phyloP scores from a whole-genome alignment of 371 early-diverging fungal species.

The Saksenaea oblongispora region DNA sequence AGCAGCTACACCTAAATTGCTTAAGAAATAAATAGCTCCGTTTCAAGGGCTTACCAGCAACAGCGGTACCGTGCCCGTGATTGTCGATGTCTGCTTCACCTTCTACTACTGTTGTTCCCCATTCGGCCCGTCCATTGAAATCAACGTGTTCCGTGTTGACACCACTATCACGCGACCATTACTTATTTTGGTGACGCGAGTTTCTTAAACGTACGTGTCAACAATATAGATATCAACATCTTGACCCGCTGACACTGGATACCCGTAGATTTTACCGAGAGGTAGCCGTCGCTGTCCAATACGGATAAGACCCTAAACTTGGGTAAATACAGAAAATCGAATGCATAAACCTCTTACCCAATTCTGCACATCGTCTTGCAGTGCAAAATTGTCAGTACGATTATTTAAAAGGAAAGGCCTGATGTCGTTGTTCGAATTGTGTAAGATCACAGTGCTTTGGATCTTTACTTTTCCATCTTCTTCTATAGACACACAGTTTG shows the following conservation, averaged over 20 bases:
- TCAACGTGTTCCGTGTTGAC: conserved; percentile 62
- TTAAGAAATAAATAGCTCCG: background rate
- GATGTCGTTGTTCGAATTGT: background rate
- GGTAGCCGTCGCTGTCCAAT: conserved; percentile 28
- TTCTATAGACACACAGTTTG: background rate
- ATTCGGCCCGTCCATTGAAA: conserved; percentile 66
- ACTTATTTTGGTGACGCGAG: background rate
- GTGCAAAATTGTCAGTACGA: background rate
- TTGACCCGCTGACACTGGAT: conserved; percentile 27
- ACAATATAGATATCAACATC: conserved; percentile 51
- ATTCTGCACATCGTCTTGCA: background rate
- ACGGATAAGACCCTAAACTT: conserved; percentile 23
- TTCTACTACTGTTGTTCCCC: conserved; percentile 53
- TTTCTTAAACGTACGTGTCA: conserved; percentile 31
- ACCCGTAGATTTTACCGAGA: conserved; percentile 13
- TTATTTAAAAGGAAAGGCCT: background rate
- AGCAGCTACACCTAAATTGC: conserved; percentile 32
- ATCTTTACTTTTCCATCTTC: background rate
- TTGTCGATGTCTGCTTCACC: conserved; percentile 51
- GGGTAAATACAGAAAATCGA: background rate
- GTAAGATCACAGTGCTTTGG: background rate
- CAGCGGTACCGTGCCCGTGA: conserved; percentile 72
- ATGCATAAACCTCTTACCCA: background rate
- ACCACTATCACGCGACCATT: conserved; percentile 42
- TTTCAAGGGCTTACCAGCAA: conserved; percentile 42